Conservation (phyloP, 2,329 filamentous ascomycete genomes). For the Colletotrichum filicis region DNA sequence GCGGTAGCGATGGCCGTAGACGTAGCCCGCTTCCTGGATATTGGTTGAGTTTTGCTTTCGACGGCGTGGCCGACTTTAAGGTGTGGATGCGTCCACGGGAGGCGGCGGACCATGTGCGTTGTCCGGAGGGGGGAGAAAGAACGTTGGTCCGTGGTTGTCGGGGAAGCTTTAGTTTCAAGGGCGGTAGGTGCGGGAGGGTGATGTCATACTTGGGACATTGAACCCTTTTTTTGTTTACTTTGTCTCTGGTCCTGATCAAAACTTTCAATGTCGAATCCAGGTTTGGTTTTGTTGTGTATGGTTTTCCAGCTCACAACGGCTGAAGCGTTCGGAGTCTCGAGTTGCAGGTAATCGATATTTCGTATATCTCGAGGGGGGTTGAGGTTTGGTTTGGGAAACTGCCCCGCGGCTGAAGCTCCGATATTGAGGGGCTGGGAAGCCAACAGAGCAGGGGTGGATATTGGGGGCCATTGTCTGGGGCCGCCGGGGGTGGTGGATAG, state of each 20-base stretch:
- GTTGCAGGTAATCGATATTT: not conserved
- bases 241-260: not conserved
- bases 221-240: not conserved
- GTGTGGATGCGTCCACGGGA: slow-evolving; percentile 32
- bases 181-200: not conserved
- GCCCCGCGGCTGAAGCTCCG: not conserved
- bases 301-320: not conserved
- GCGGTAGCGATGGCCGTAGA: not conserved
- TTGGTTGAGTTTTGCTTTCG: not conserved
- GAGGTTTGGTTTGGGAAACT: not conserved
- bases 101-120: slow-evolving; percentile 27
- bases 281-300: not conserved
- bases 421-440: not conserved
- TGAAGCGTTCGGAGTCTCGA: not conserved
- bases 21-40: not conserved
- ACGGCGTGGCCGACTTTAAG: slow-evolving; percentile 21
- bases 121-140: not conserved
- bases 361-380: not conserved
- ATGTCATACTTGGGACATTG: not conserved
- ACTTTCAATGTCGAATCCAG: not conserved
- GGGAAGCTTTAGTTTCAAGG: not conserved
- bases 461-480: not conserved
- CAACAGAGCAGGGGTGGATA: not conserved
- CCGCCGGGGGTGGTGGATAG: not conserved
- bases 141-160: not conserved